phyloP scores from a whole-genome alignment of 768 basidiomycete genomes.

The Sporobolomyces phaffii region DNA sequence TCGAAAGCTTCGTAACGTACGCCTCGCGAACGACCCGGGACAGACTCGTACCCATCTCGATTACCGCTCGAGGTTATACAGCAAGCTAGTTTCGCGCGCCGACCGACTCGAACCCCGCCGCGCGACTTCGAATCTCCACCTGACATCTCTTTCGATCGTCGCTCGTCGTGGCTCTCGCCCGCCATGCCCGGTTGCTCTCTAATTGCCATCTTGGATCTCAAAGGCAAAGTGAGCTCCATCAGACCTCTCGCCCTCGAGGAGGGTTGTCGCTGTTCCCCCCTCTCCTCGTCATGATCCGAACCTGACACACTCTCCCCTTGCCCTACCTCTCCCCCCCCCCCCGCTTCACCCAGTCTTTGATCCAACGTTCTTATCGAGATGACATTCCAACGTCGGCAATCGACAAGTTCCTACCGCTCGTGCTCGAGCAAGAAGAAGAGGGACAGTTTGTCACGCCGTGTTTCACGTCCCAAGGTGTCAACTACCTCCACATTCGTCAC shows the following conservation, averaged over 20 bases:
- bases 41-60: no score
- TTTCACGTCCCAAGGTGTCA: constrained; percentile 88
- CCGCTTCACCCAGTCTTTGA: constrained; percentile 58
- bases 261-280: no score
- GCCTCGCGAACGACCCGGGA: no score
- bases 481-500: constrained; percentile 97
- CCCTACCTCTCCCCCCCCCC: neutral
- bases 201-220: constrained; percentile 93
- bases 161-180: neutral
- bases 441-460: constrained; percentile 93
- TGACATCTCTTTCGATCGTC: neutral
- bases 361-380: constrained; percentile 92
- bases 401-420: constrained; percentile 84
- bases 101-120: no score
- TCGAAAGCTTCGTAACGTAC: no score
- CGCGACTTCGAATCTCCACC: no score
- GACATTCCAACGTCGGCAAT: constrained; percentile 84
- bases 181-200: constrained; percentile 50
- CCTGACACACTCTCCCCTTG: neutral
- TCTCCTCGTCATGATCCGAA: neutral
- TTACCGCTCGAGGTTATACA: no score
- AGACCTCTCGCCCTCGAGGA: neutral
- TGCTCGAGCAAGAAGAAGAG: constrained; percentile 95
- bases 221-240: constrained; percentile 63
- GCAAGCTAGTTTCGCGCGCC: no score